Evolutionary conservation across 1,139 yeast species (phyloP).

Genomic region (Magnusiomyces paraingens): DNA sequence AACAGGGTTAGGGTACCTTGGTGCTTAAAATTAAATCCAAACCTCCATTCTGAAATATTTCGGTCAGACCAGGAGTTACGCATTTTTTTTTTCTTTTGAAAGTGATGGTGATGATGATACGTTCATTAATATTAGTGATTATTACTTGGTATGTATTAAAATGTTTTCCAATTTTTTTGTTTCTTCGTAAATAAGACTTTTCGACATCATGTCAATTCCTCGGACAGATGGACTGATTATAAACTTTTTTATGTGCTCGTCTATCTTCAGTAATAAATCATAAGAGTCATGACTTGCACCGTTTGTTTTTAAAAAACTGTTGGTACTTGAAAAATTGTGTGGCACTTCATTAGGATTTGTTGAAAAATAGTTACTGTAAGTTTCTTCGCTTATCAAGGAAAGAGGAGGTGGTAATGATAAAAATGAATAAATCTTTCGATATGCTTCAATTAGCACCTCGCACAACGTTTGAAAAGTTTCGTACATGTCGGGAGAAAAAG

Average conservation of each 20-base stretch:
- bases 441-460: conserved; percentile 26
- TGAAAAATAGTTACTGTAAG: too few relatives aligned
- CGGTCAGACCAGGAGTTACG: too few relatives aligned
- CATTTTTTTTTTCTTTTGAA: too few relatives aligned
- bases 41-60: too few relatives aligned
- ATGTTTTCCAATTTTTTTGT: conserved; percentile 23
- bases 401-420: not conserved
- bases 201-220: conserved; percentile 25
- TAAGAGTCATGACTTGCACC: conserved; percentile 18
- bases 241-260: conserved; percentile 24
- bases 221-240: conserved; percentile 27
- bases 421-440: conserved; percentile 21
- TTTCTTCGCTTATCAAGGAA: too few relatives aligned
- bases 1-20: too few relatives aligned
- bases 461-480: conserved; percentile 28
- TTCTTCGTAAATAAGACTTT: conserved; percentile 25
- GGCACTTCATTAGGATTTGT: too few relatives aligned
- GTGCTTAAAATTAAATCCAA: too few relatives aligned
- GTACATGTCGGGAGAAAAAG: conserved; percentile 28
- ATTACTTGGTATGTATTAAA: conserved; percentile 19
- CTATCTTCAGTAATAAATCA: conserved; percentile 25
- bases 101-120: too few relatives aligned
- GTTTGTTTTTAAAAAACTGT: not conserved
- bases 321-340: too few relatives aligned
- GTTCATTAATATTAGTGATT: not conserved